Conservation (phyloP, 2,329 filamentous ascomycete genomes). For the Fusarium circinatum region DNA sequence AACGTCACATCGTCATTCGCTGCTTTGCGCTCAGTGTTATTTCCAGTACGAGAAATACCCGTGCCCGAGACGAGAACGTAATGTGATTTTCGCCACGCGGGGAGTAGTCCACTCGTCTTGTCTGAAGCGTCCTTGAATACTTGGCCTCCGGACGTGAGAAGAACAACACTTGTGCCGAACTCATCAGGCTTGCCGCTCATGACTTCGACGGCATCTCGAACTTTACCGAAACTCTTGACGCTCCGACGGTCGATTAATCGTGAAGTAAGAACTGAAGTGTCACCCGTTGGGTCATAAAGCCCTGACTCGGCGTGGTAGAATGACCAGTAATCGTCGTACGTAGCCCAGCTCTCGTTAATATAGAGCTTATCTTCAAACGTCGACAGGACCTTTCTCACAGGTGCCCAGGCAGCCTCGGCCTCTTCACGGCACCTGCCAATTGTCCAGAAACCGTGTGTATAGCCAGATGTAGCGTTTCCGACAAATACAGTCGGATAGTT, state of each 20-base stretch:
- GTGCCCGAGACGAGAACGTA: conserved; percentile 7
- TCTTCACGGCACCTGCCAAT: conserved; percentile 1
- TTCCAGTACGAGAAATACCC: not conserved
- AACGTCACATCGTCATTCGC: conserved; percentile 13
- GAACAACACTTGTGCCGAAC: conserved; percentile 18
- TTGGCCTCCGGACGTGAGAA: conserved; percentile 21
- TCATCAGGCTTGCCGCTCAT: conserved; percentile 21
- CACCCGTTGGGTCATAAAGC: not conserved
- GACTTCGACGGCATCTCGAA: conserved; percentile 15
- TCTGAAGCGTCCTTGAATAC: conserved; percentile 24
- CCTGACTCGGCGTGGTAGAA: conserved; percentile 26
- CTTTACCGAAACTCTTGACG: not conserved
- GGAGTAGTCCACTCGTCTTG: conserved; percentile 7
- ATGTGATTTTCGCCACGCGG: conserved; percentile 23
- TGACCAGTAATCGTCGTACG: conserved; percentile 27
- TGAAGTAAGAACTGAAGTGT: conserved; percentile 16
- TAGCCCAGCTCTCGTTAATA: conserved; percentile 25
- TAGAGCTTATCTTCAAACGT: conserved; percentile 22
- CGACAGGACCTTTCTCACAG: not conserved
- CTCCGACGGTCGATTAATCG: conserved; percentile 12
- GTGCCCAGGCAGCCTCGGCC: conserved; percentile 15
- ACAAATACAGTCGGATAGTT: conserved; percentile 15
- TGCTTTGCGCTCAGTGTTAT: not conserved
- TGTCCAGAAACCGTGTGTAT: conserved; percentile 21
- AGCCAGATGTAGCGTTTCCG: conserved; percentile 25